These are phyloP conservation scores for Talaromyces thailandensis DNA, from an alignment of 495 filamentous ascomycete species.

Conservation along the genomic window DNA sequence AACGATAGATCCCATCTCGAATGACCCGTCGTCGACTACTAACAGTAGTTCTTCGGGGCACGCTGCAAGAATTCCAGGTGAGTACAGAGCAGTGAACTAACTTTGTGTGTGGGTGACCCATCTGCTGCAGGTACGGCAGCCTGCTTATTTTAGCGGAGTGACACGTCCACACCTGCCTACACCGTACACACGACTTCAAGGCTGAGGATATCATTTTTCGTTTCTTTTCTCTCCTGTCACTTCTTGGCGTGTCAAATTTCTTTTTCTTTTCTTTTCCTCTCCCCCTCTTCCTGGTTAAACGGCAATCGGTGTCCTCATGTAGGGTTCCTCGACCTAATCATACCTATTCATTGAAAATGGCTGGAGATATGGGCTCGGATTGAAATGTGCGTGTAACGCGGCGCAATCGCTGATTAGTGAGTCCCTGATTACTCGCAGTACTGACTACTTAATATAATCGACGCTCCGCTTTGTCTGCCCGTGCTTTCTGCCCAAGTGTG, in stretches of 20 bases:
- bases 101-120: neutral
- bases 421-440: neutral
- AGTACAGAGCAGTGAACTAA: neutral
- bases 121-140: slow-evolving; percentile 2
- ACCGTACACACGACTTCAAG: too few relatives aligned
- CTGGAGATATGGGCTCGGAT: neutral
- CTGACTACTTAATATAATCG: neutral
- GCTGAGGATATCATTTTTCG: too few relatives aligned
- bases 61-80: neutral
- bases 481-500: neutral
- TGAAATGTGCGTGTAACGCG: neutral
- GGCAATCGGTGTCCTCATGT: neutral
- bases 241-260: neutral
- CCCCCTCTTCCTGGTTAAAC: neutral
- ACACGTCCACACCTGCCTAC: neutral
- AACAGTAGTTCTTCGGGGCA: neutral
- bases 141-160: neutral
- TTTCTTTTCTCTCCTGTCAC: neutral
- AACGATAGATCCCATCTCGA: neutral
- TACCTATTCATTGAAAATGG: neutral
- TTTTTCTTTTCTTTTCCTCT: slow-evolving; percentile 1
- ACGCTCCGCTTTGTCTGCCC: neutral
- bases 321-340: neutral
- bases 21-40: neutral
- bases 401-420: neutral